phyloP scores from a whole-genome alignment of 2,329 filamentous ascomycete genomes.

The Xylariaceae sp. region DNA sequence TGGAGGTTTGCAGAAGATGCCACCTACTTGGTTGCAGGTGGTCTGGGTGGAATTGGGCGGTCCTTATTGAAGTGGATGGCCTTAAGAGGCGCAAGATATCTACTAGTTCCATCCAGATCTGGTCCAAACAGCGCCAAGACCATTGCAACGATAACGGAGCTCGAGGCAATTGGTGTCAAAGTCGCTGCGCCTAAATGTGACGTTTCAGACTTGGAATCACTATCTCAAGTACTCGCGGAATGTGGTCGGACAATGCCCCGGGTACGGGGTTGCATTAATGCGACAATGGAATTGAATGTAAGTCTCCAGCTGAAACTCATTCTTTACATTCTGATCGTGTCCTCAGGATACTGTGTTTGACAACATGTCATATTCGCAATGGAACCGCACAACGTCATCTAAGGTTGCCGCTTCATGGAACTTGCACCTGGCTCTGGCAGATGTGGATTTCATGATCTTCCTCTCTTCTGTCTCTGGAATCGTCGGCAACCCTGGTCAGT shows the following conservation, averaged over 20 bases:
- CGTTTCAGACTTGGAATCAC: slow-evolving; percentile 13
- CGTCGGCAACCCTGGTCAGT: no score
- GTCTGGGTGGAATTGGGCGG: slow-evolving; percentile 27
- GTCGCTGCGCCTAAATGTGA: slow-evolving; percentile 19
- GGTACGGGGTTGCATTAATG: slow-evolving; percentile 41
- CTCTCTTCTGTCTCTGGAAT: no score
- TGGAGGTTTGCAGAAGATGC: slow-evolving; percentile 26
- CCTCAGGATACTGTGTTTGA: no score
- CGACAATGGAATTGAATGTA: slow-evolving; percentile 37
- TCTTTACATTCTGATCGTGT: no score
- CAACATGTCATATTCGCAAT: no score
- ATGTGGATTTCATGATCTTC: no score
- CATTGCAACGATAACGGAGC: slow-evolving; percentile 11
- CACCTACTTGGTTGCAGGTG: slow-evolving; percentile 27
- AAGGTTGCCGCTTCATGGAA: no score
- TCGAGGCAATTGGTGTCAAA: slow-evolving; percentile 12
- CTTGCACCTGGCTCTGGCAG: no score
- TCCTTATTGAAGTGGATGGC: slow-evolving; percentile 24
- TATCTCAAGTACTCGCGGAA: slow-evolving; percentile 13
- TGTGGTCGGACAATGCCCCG: slow-evolving; percentile 23
- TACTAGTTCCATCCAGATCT: slow-evolving; percentile 24
- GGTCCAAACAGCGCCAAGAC: slow-evolving; percentile 14
- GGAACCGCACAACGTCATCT: no score
- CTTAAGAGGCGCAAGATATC: slow-evolving; percentile 19
- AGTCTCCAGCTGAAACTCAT: no score